Conservation (phyloP, 1,284 basidiomycete species). For the Tranzscheliella williamsii region DNA sequence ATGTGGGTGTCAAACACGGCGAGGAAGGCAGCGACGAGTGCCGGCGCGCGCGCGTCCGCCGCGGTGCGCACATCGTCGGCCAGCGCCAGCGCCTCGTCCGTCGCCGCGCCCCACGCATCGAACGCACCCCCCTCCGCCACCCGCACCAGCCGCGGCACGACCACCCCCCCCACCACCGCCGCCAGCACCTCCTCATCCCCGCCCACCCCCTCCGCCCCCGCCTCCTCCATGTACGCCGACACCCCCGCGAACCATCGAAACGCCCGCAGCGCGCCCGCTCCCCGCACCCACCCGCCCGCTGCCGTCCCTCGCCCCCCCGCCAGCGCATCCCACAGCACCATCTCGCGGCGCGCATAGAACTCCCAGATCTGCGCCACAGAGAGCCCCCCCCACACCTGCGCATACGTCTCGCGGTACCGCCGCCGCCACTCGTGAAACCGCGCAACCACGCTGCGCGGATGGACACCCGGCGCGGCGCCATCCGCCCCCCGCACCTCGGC, state of each 20-base stretch:
- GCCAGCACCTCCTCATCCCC: constrained; percentile 50
- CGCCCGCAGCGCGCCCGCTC: constrained; percentile 1
- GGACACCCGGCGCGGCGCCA: constrained; percentile 5
- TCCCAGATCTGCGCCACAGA: constrained; percentile 53
- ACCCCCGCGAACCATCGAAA: constrained; percentile 20
- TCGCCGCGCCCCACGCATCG: constrained; percentile 45
- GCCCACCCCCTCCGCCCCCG: constrained; percentile 4
- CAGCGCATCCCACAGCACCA: constrained; percentile 37
- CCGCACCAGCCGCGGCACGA: constrained; percentile 27
- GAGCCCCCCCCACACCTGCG: constrained; percentile 53
- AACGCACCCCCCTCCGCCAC: constrained; percentile 30
- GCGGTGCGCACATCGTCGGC: too few species aligned
- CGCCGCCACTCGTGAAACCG: constrained; percentile 48
- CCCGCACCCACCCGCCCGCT: not conserved
- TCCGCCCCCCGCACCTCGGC: not conserved
- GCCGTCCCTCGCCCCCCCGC: not conserved
- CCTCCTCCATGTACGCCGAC: constrained; percentile 2
- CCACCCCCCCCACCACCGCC: constrained; percentile 31
- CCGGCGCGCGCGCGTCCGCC: too few species aligned
- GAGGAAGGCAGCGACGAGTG: constrained; percentile 15
- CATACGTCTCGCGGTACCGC: constrained; percentile 46
- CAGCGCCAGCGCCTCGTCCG: too few species aligned
- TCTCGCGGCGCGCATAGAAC: constrained; percentile 48
- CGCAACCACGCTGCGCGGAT: constrained; percentile 39
- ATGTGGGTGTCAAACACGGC: constrained; percentile 2